Base-by-base conservation (phyloP, 495 filamentous ascomycete species). In the Aspergillus homomorphus region DNA sequence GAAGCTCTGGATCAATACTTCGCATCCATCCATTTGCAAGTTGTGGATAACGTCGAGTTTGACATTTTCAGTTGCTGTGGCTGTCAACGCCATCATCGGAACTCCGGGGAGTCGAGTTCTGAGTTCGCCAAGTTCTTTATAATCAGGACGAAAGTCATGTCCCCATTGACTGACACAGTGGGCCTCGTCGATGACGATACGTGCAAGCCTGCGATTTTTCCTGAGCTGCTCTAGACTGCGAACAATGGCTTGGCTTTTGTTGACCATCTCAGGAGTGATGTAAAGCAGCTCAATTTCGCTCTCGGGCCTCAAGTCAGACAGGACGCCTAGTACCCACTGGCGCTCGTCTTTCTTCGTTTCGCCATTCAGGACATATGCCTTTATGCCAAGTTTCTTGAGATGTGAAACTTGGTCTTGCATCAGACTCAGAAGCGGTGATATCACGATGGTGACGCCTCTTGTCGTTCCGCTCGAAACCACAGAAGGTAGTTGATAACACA, bases 111-210 rank as follows among this genome's bases (percentile, higher is more conserved):
- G 87, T 52, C 79, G 80, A 2, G 75, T 56, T 21, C 92, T 81
- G 45, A 97, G 70, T 48, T 82, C 77, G 19, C 92, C 91, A 1
- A 99, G 78, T 33, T 84, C 77, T 67, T 96, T 96, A 73, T 99
- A 99, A 70, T 98, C 95, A 0, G 92, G 93, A 26, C 95, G 88
- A 68, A 99, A 99, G 69, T 99, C 94, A 65, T 99, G 94, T 14
- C 94, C 94, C 94, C 94, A 99, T 71, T 98, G 91, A 71, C 93
- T 97, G 21, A 99, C 93, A 69, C 94, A 99, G 69, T 99, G 94
- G 16, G 94, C 94, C 71, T 99, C 94, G 61, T 99, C 94, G 49
- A 99, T 94, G 30, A 98, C 95, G 51, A 99, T 84, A 38, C 94
- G 84, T 10, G 94, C 94, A 14, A 99, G 82, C 58, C 83, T 88